Base-by-base conservation (phyloP, 2,329 filamentous ascomycete genomes). In the Periconia macrospinosa region DNA sequence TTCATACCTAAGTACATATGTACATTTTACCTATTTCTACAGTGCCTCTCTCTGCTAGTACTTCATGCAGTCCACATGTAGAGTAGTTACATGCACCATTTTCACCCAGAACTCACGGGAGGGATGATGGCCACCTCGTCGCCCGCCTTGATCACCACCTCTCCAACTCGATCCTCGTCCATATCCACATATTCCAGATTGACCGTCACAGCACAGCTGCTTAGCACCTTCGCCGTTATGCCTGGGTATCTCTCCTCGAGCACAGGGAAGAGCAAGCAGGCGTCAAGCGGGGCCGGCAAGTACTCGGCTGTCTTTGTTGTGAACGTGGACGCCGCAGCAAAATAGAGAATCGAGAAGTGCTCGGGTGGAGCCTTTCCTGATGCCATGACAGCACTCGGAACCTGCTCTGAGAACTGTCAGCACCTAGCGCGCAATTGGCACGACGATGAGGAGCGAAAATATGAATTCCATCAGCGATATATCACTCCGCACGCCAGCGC, bases 81-180 rank as follows among this genome's bases (percentile, higher is more conserved):
- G n/a, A n/a, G n/a, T n/a, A n/a, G n/a, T n/a, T n/a, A n/a, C n/a
- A n/a, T 27, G 23, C 23, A 8, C 33, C 33, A 37, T 37, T 5
- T 37, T 82, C 72, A 94, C 5, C 91, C 91, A 37, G 91, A 92
- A 78, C 91, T 95, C 60, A 95, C 91, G 10, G 91, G 91, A 33
- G 91, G 91, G 53, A 95, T 93, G 35, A 95, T 88, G 41, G 89
- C 91, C 51, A 95, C 90, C 76, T 95, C 91, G 68, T 95, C 91
- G 27, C 87, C 89, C 57, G 85, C 84, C 48, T 85, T 75, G 53
- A 95, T 88, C 52, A 84, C 70, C 23, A 79, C 61, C 15, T 30
- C n/a, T 14, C 75, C 76, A 45, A 74, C 74, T 13, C 71, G 72
- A 17, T 73, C 73, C 30, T 75, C 74, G 41, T 79, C 78, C 11